phyloP scores from a whole-genome alignment of 305 asterid species.

The Solanum chacoense region DNA sequence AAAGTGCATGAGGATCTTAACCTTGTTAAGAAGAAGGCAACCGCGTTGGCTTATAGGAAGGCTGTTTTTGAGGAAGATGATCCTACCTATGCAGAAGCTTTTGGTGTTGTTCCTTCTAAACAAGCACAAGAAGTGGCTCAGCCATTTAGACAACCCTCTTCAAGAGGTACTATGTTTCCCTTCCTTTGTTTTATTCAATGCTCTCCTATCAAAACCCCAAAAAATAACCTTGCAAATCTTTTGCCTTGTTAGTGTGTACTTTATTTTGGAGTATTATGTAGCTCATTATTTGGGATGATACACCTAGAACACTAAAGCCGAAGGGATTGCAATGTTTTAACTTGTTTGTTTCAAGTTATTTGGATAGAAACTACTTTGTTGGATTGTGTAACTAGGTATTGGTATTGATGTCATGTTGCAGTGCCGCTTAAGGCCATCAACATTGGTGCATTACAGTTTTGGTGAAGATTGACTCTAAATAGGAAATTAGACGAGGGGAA shows the following conservation, averaged over 20 bases:
- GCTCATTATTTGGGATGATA: neutral
- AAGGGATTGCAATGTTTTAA: neutral
- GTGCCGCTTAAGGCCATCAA: neutral
- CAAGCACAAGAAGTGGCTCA: conserved; percentile 33
- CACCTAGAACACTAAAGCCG: neutral
- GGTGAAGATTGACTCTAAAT: neutral
- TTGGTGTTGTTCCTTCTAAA: conserved; percentile 44
- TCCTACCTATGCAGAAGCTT: conserved; percentile 80
- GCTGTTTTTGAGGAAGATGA: conserved; percentile 72
- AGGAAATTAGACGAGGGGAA: neutral
- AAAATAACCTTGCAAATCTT: neutral
- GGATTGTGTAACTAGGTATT: neutral
- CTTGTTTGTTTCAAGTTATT: neutral
- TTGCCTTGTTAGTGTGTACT: neutral
- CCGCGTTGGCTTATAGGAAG: conserved; percentile 55
- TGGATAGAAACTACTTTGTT: neutral
- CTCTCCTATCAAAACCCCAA: neutral
- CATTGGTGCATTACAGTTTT: neutral
- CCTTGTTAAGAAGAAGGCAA: conserved; percentile 59
- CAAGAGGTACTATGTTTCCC: conserved; percentile 38
- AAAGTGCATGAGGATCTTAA: conserved; percentile 23
- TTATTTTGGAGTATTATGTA: neutral
- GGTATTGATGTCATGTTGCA: neutral
- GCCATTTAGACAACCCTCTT: conserved; percentile 30
- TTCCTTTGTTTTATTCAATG: neutral